Conservation (phyloP, 345 rosid species). For the Pistacia integerrima region DNA sequence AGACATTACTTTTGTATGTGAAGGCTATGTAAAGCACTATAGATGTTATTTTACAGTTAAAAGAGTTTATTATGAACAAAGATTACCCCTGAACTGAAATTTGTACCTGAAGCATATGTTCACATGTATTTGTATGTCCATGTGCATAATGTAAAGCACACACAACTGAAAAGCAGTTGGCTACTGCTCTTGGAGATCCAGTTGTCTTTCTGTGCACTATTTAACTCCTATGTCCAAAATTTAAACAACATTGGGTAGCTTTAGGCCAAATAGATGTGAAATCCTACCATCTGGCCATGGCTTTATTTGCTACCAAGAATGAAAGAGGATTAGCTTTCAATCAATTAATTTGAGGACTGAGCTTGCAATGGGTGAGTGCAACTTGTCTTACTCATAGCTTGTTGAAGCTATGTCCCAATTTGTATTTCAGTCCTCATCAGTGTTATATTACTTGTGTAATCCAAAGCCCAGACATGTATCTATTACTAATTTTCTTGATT, state of each 20-base stretch:
- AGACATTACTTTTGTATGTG: too few relatives aligned
- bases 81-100: neutral
- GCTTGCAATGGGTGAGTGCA: neutral
- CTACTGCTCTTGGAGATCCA: neutral
- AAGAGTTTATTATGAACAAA: too few relatives aligned
- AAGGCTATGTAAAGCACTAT: too few relatives aligned
- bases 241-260: neutral
- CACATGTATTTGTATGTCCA: neutral
- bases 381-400: neutral
- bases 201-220: neutral
- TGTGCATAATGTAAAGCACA: neutral
- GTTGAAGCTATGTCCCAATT: neutral
- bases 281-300: neutral
- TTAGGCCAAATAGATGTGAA: constrained; percentile 8
- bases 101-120: neutral
- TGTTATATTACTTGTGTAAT: neutral
- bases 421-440: neutral
- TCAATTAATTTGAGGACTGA: constrained; percentile 2
- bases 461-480: neutral
- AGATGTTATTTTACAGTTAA: too few relatives aligned
- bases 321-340: constrained; percentile 3
- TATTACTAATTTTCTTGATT: constrained; percentile 13
- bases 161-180: neutral
- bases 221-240: neutral
- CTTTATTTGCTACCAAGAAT: neutral